Evolutionary conservation across 331 rosid species (phyloP), one percentile per base, ranked within the genome.

Genomic region (Cydonia oblonga): DNA sequence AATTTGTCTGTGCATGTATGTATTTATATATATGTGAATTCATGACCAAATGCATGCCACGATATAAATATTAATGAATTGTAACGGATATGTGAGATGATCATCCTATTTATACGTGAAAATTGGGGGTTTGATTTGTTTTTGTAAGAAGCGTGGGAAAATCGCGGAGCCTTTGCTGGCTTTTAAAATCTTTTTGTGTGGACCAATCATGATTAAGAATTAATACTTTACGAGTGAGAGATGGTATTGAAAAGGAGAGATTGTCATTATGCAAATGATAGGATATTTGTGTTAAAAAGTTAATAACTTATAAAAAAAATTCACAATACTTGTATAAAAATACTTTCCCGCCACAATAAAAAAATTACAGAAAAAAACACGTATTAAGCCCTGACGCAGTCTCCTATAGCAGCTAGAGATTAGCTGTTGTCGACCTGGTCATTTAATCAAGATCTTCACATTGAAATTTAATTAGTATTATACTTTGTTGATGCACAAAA

Each of bases 61-160:
- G 24, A 38, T 38, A 24, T 59, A 25, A 11, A 59, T 59, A 49
- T 9, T 51, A n/a, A 51, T 51, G 57, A 51, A 15, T 18, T 51
- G 57, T 51, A 18, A 18, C 57, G 57, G 57, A 51, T 40, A 10
- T 40, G 46, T 11, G 46, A 40, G 15, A 40, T 38, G 46, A 40
- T 40, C 42, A 9, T 9, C 57, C 57, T 51, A 15, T 51, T 51
- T 51, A 51, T 51, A 51, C 7, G 22, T 3, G 20, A 9, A 5
- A 9, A 66, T 1, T 2, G 38, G 35, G 35, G 38, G 7, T 4
- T 12, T 6, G 19, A 44, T 44, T 7, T 40, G 83, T 82, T 26
- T 51, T 3, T 40, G 85, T 84, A 58, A 38, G 75, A 70, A 74
- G 85, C 93, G 97, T 91, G 97, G 96, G 84, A 44, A 76, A 81